Evolutionary conservation across 2,329 filamentous ascomycete species (phyloP).

Genomic region (Ceratocystiopsis minuta): DNA sequence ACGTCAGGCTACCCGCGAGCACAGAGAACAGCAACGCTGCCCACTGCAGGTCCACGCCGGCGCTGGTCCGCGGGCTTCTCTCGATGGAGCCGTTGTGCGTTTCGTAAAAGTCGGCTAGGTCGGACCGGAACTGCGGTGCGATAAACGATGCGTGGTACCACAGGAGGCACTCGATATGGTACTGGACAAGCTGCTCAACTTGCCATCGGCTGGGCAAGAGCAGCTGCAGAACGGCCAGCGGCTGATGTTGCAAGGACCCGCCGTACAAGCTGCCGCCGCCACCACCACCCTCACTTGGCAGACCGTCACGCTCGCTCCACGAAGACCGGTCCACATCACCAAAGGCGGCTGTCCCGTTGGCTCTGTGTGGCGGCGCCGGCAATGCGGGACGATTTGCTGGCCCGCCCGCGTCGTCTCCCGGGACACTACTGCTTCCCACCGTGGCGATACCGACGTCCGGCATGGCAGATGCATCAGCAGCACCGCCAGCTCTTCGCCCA

Average conservation of each 20-base stretch:
- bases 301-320: no score
- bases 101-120: conserved; percentile 20
- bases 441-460: no score
- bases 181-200: conserved; percentile 11
- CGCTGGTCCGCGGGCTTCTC: conserved; percentile 1
- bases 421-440: no score
- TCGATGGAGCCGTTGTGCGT: conserved; percentile 17
- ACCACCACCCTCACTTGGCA: background rate
- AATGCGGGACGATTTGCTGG: no score
- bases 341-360: no score
- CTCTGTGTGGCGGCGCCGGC: no score
- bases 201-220: conserved; percentile 9
- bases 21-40: conserved; percentile 25
- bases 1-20: conserved; percentile 23
- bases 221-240: conserved; percentile 9
- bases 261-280: background rate
- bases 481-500: no score
- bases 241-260: background rate
- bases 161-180: conserved; percentile 10
- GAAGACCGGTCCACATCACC: no score
- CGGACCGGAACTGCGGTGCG: conserved; percentile 17
- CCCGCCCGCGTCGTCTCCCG: no score
- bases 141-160: conserved; percentile 13
- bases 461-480: no score
- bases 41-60: conserved; percentile 24